Base-by-base conservation (phyloP, 305 asterid species). In the Ilex paraguariensis region DNA sequence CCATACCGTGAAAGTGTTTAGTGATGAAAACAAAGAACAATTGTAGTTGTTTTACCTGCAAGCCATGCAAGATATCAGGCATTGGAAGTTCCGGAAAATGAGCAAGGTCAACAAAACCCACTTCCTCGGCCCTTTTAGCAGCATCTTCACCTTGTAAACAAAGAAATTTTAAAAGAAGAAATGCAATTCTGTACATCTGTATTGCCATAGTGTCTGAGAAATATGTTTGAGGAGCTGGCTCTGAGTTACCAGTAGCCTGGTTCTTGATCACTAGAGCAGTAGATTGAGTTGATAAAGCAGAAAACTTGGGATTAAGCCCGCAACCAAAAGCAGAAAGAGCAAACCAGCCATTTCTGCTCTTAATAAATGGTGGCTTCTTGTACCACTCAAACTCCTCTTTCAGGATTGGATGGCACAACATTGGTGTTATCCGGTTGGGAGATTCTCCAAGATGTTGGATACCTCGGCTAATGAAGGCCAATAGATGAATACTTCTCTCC, bases 41-140 rank as follows among this genome's bases (percentile, higher is more conserved):
- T 13, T 6, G 66, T 6, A 60, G 57, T 30, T 3, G 10, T 50
- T 44, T 3, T 52, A 85, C 99, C 96, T 90, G 99, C 83, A 90
- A 78, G 40, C 95, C 93, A 61, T 90, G 97, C 55, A 93, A 81
- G 77, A 93, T 86, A 60, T 90, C 97, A 65, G 99, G 97, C 97
- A 90, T 83, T 39, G 99, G 97, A n/a, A 93, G 84, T 83, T 93
- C 99, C 0, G 99, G 99, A 61, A 90, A 93, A 72, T 77, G 87
- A 44, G 91, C 85, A 66, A 81, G 82, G 75, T 93, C 96, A 45
- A 93, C 84, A 70, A 82, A 87, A 62, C 99, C 97, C 54, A 84
- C 85, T 73, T 86, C 99, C 79, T 86, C 95, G 2, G 95, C 96
- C 81, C 86, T 87, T 64, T 62, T 74, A 67, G 90, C 84, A 65